Evolutionary conservation across 306 rosid species (phyloP).

Genomic region (Lathyrus sativus): DNA sequence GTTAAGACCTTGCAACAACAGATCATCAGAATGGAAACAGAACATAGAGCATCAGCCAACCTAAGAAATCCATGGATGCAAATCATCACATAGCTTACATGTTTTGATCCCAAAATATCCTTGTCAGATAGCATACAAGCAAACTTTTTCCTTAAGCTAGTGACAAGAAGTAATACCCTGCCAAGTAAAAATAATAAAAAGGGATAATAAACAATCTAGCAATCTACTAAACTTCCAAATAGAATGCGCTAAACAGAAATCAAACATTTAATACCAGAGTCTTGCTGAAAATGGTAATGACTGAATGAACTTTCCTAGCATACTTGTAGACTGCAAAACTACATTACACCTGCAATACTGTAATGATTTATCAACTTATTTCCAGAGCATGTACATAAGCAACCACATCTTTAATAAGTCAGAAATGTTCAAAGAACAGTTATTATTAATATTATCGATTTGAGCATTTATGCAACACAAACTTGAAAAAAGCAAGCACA

Average conservation of each 20-base stretch:
- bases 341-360: slow-evolving; percentile 69
- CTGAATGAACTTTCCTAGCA: slow-evolving; percentile 68
- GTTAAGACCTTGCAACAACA: slow-evolving; percentile 59
- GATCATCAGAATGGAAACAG: slow-evolving; percentile 36
- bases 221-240: slow-evolving; percentile 26
- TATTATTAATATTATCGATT: neutral
- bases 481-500: slow-evolving; percentile 19
- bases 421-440: slow-evolving; percentile 24
- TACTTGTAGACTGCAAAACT: slow-evolving; percentile 60
- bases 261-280: slow-evolving; percentile 62
- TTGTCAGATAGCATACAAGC: slow-evolving; percentile 66
- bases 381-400: neutral
- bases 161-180: slow-evolving; percentile 80
- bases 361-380: slow-evolving; percentile 35
- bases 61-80: slow-evolving; percentile 33
- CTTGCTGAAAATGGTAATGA: slow-evolving; percentile 79
- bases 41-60: slow-evolving; percentile 33
- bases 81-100: slow-evolving; percentile 55
- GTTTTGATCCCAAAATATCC: slow-evolving; percentile 81
- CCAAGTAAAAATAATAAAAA: slow-evolving; percentile 42
- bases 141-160: slow-evolving; percentile 76
- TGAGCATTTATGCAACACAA: slow-evolving; percentile 11
- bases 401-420: slow-evolving; percentile 13
- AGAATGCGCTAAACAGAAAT: slow-evolving; percentile 28
- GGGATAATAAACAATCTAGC: slow-evolving; percentile 29